Base-by-base conservation (phyloP, 1,139 yeast species). In the Dujonia santamariae region DNA sequence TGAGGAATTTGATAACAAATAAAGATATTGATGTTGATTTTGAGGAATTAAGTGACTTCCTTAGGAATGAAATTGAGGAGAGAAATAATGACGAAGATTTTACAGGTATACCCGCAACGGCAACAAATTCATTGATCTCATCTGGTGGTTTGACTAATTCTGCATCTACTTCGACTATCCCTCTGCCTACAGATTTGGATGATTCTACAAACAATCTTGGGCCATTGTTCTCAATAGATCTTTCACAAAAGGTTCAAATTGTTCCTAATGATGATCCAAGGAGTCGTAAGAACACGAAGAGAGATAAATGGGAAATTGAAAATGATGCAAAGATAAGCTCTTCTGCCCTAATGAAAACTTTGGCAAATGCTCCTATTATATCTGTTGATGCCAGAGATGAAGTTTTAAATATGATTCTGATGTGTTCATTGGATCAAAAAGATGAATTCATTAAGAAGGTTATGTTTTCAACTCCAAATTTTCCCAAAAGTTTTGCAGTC, bases 381-480 rank as follows among this genome's bases (percentile, higher is more conserved):
- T 73, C 84, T 1, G 72, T 90, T 24, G 97, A 92, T 51, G 78
- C 76, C 2, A 72, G 83, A 40, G 96, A 87, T 46, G 97, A 87
- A 44, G 85, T 85, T 1, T 53, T 90, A 39, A 94, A 86, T 30
- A 85, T 87, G 71, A 85, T 90, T 29, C 68, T 82, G 21, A 73
- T 82, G 1, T 82, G 95, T 0, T 81, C 95, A 0, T 69, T 90
- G 15, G 71, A 72, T 27, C 87, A 80, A 43, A 81, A 79, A 26
- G 97, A 90, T 41, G 96, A 88, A 68, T 90, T 97, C 96, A 63
- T 80, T 30, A 67, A 95, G 46, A 83, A 85, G 46, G 88, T 88
- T 2, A 85, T 88, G 8, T 87, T 88, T 26, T 73, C 81, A 2
- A 51, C 59, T 5, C 60, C 60, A 34, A 67, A 67, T 39, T 58